A percentile compares a stretch with the other conserved stretches of the same genome.
Evolutionary conservation across 106 monocot species (phyloP).

Genomic region (Agapanthus africanus): DNA sequence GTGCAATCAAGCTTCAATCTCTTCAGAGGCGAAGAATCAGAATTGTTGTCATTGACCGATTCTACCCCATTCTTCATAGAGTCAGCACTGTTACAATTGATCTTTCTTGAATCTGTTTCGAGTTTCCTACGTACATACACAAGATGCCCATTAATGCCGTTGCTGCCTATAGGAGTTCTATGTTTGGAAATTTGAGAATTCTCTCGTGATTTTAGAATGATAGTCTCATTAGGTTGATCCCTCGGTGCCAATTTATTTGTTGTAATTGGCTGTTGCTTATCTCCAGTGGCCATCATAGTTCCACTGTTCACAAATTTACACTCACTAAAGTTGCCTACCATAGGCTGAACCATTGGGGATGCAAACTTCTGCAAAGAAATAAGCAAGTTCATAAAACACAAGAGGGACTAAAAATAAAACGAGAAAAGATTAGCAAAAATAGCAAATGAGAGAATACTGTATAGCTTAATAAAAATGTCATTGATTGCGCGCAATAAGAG

Average conservation of each 20-base stretch:
- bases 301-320: slow-evolving; percentile 15
- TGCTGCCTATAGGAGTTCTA: slow-evolving; percentile 13
- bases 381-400: background rate
- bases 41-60: slow-evolving; percentile 4
- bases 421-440: background rate
- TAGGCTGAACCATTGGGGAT: slow-evolving; percentile 8
- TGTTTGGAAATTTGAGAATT: slow-evolving; percentile 31
- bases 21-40: background rate
- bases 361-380: background rate
- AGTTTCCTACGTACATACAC: slow-evolving; percentile 71
- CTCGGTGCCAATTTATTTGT: slow-evolving; percentile 43
- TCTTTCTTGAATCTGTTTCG: slow-evolving; percentile 51
- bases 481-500: background rate
- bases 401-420: background rate
- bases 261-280: slow-evolving; percentile 36
- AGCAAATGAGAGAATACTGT: background rate
- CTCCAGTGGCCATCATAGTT: slow-evolving; percentile 36
- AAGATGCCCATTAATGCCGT: slow-evolving; percentile 39
- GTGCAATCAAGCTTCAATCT: slow-evolving; percentile 5
- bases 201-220: slow-evolving; percentile 10
- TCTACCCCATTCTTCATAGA: slow-evolving; percentile 51
- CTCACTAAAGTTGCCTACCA: slow-evolving; percentile 17
- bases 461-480: background rate
- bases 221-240: slow-evolving; percentile 39
- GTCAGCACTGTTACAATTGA: background rate